A percentile compares a stretch with the other conserved stretches of the same genome.
Conservation (phyloP, 768 basidiomycete genomes). For the Roridomyces roridus region DNA sequence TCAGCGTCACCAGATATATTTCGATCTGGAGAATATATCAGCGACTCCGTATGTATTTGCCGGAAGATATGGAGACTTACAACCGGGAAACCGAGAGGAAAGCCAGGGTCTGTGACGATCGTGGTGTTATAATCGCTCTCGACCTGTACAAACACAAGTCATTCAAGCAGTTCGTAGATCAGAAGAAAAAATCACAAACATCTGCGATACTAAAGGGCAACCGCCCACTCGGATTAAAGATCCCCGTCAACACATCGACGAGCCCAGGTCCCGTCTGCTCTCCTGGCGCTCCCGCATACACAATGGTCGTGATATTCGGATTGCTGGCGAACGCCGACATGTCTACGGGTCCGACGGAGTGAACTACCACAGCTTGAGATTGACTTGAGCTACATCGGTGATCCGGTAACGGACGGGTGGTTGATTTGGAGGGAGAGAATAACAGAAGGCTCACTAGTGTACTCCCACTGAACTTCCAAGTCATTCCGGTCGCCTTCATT, state of each 20-base stretch:
- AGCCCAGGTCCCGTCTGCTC: conserved; percentile 81
- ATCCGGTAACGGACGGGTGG: conserved; percentile 37
- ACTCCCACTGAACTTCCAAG: conserved; percentile 58
- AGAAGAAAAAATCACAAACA: conserved; percentile 30
- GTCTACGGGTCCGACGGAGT: conserved; percentile 74
- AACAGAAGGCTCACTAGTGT: conserved; percentile 40
- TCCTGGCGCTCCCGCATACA: conserved; percentile 66
- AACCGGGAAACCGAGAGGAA: conserved; percentile 35
- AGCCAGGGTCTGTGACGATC: conserved; percentile 46
- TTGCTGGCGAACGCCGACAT: conserved; percentile 36
- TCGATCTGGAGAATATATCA: conserved; percentile 35
- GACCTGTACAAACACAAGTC: background rate
- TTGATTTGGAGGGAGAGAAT: conserved; percentile 42
- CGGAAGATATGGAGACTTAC: background rate
- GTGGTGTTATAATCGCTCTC: conserved; percentile 40
- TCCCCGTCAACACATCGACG: conserved; percentile 32
- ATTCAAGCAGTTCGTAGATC: conserved; percentile 31
- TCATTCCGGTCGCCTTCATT: conserved; percentile 67
- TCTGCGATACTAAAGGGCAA: conserved; percentile 80
- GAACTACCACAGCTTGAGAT: conserved; percentile 80
- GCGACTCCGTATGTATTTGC: background rate
- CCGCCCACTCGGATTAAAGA: conserved; percentile 61
- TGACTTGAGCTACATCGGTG: conserved; percentile 65
- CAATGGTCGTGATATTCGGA: conserved; percentile 57
- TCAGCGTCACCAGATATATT: no score